phyloP scores from a whole-genome alignment of 306 rosid genomes.

The Macrotyloma uniflorum region DNA sequence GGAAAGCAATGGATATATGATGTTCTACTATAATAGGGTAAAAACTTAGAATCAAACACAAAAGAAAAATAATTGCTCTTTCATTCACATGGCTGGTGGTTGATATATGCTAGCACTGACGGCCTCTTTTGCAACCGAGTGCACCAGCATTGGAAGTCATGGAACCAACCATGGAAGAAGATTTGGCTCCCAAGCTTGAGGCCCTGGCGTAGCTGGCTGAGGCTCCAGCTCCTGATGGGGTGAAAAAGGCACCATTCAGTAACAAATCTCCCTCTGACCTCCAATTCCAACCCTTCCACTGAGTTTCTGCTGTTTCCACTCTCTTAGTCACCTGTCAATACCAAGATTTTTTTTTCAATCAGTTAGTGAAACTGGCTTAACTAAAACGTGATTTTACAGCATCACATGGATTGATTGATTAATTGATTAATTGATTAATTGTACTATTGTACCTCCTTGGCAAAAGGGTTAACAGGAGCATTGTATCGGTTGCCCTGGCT shows the following conservation, averaged over 20 bases:
- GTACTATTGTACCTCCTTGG: slow-evolving; percentile 76
- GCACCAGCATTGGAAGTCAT: slow-evolving; percentile 85
- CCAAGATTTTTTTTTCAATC: neutral
- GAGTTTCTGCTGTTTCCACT: slow-evolving; percentile 67
- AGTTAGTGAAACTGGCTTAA: slow-evolving; percentile 6
- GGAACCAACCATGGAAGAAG: slow-evolving; percentile 89
- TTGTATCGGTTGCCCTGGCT: slow-evolving; percentile 98
- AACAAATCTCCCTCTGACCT: slow-evolving; percentile 93
- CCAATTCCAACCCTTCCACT: slow-evolving; percentile 96
- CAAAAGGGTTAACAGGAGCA: slow-evolving; percentile 83
- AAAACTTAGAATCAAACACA: slow-evolving; percentile 44
- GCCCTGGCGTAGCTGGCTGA: slow-evolving; percentile 96
- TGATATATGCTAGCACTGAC: slow-evolving; percentile 57
- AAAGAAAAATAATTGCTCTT: slow-evolving; percentile 30
- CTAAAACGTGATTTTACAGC: slow-evolving; percentile 9
- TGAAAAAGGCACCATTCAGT: slow-evolving; percentile 89
- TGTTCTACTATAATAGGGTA: slow-evolving; percentile 47
- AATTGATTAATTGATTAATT: neutral
- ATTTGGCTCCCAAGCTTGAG: slow-evolving; percentile 97
- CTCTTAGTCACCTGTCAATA: slow-evolving; percentile 82
- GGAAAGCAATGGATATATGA: slow-evolving; percentile 43
- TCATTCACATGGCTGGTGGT: slow-evolving; percentile 25
- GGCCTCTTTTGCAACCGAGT: slow-evolving; percentile 82
- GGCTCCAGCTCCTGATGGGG: slow-evolving; percentile 98
- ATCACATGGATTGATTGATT: neutral